Percentiles rank a stretch among this genome's conserved stretches.
These are phyloP conservation scores for Beta macrorhiza DNA, from an alignment of 179 eudicot genomes.

Conservation along the genomic window DNA sequence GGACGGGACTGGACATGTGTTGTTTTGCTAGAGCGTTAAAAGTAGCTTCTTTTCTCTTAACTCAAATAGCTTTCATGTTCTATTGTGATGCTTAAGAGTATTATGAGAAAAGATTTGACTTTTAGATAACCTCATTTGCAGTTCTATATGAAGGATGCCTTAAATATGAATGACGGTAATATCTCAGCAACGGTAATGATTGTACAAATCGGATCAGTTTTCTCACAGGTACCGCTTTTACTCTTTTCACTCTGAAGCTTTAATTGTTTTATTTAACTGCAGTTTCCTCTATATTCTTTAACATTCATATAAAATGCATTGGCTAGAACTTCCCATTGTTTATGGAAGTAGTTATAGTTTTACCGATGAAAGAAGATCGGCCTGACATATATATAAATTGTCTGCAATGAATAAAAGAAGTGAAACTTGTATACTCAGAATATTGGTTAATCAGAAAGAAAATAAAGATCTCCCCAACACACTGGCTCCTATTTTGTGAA, in stretches of 20 bases:
- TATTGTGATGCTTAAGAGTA: background rate
- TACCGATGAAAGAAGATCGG: background rate
- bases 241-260: background rate
- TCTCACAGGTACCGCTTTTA: conserved; percentile 62
- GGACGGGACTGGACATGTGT: too few relatives aligned
- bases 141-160: conserved; percentile 73
- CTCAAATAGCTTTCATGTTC: background rate
- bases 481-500: background rate
- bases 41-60: background rate
- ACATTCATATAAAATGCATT: background rate
- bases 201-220: conserved; percentile 77
- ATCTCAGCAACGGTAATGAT: conserved; percentile 63
- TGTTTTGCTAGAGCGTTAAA: background rate
- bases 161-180: conserved; percentile 61
- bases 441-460: background rate
- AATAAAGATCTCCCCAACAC: background rate
- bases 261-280: background rate
- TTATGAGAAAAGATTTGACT: background rate
- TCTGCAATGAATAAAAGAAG: background rate
- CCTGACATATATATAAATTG: background rate
- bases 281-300: background rate
- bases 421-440: background rate
- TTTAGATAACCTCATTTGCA: conserved; percentile 31
- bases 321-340: background rate
- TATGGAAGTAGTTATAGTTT: background rate